Evolutionary conservation across 108 stramenopile species (phyloP).

Genomic region (Stephanodiscus minutulus): DNA sequence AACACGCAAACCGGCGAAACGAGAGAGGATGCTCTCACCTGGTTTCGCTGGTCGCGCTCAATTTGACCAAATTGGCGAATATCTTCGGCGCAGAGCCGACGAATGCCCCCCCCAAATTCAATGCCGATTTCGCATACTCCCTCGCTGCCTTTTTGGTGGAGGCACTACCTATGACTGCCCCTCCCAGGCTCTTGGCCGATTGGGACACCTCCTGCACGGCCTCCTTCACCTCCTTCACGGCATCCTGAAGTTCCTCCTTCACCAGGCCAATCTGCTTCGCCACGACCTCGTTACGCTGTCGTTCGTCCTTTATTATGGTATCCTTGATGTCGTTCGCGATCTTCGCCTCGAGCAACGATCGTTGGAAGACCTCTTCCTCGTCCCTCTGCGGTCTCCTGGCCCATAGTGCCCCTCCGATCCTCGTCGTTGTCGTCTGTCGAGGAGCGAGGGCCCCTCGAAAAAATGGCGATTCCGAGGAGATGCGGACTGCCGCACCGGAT

Average conservation of each 20-base stretch:
- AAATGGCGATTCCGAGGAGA: not conserved
- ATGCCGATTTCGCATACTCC: slow-evolving; percentile 41
- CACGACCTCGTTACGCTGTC: slow-evolving; percentile 18
- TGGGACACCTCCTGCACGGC: slow-evolving; percentile 18
- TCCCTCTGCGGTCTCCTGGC: not conserved
- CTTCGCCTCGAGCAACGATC: slow-evolving; percentile 24
- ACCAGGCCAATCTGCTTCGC: slow-evolving; percentile 36
- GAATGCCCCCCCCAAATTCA: slow-evolving; percentile 34
- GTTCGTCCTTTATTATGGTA: slow-evolving; percentile 15
- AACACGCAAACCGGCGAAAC: too few relatives aligned
- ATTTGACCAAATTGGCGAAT: slow-evolving; percentile 22
- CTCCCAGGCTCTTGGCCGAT: slow-evolving; percentile 24
- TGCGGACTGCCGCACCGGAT: too few relatives aligned
- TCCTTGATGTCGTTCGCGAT: slow-evolving; percentile 35
- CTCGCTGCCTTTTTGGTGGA: slow-evolving; percentile 36
- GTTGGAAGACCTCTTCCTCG: slow-evolving; percentile 15
- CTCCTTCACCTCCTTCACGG: slow-evolving; percentile 54
- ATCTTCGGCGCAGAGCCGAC: slow-evolving; percentile 36
- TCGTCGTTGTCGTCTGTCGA: not conserved
- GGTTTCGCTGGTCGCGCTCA: slow-evolving; percentile 27
- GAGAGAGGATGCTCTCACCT: slow-evolving; percentile 33
- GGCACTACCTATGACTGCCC: slow-evolving; percentile 10
- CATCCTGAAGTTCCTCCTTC: slow-evolving; percentile 45
- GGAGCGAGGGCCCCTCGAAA: too few relatives aligned
- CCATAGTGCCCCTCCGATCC: not conserved